Base-by-base conservation (phyloP, 108 stramenopile genomes). In the Seminavis robusta region DNA sequence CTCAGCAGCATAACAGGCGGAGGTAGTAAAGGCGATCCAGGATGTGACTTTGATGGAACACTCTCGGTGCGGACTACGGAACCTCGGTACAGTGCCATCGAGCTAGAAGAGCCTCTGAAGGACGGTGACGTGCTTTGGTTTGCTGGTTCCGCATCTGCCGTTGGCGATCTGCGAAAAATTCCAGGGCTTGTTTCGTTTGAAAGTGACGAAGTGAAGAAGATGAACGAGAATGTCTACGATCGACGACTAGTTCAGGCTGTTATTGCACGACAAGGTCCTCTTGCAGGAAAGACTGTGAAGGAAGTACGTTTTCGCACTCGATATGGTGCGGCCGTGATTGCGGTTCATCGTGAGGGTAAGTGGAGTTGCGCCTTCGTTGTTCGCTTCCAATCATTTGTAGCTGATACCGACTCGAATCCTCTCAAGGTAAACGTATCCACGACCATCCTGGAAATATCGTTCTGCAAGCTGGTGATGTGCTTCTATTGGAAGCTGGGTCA, bases 241-340 rank as follows among this genome's bases (percentile, higher is more conserved):
- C 73, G 91, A 13, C 67, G 83, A 17, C 66, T 93, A 2, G 85
- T 93, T 3, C 84, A 93, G 51, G 91, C 87, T 20, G 91, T 93
- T 17, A 48, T 93, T 57, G 83, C 91, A 21, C 71, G 73, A 30
- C 59, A 75, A 47, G 82, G 83, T 0, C 85, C 85, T 11, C 59
- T 93, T 33, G 85, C 85, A 23, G 87, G 87, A 9, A 82, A 84
- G 51, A 87, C 86, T 15, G 81, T 84, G 10, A 78, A 71, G 33
- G 81, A 88, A 38, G 52, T 80, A 16, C 73, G 67, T 13, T 93
- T 93, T 59, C 69, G 87, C 39, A 85, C 81, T n/a, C 67, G 63
- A 34, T 92, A 81, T 48, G 91, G 86, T 56, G 86, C 86, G 17
- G 91, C 87, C 29, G 91, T 93, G 9, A 93, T 93, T 61, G 80